Percentiles rank a stretch among this genome's conserved stretches.
These are phyloP conservation scores for Cucurbita ficifolia DNA, from an alignment of 306 rosid species.

Conservation along the genomic window DNA sequence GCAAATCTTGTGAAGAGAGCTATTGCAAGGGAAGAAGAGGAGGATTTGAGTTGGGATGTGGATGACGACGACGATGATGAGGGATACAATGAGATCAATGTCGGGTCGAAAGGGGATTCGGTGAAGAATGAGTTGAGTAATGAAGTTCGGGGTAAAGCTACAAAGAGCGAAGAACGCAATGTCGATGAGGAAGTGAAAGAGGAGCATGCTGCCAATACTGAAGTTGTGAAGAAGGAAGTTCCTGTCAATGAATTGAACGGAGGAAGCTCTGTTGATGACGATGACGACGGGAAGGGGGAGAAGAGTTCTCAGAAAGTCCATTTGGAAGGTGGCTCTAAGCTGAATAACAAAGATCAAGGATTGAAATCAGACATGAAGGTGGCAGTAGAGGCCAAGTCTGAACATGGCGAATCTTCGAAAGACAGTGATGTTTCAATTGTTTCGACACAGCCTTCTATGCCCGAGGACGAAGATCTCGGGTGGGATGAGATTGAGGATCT, in stretches of 20 bases:
- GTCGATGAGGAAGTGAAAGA: neutral
- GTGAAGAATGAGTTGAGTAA: constrained; percentile 14
- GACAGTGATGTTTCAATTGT: constrained; percentile 20
- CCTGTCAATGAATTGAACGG: constrained; percentile 10
- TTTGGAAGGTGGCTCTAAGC: constrained; percentile 20
- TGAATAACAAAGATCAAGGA: constrained; percentile 19
- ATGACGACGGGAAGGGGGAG: neutral
- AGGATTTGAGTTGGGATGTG: constrained; percentile 88
- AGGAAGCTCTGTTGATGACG: neutral
- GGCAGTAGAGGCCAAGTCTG: constrained; percentile 15
- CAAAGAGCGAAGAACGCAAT: neutral
- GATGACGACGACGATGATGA: constrained; percentile 41
- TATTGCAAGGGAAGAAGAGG: constrained; percentile 49
- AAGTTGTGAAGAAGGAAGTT: constrained; percentile 17
- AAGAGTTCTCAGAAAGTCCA: constrained; percentile 4
- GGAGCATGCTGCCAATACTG: constrained; percentile 11
- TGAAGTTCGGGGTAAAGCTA: constrained; percentile 11
- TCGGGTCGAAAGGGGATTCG: constrained; percentile 2
- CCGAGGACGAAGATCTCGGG: constrained; percentile 63
- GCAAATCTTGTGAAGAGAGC: constrained; percentile 54
- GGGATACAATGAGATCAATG: constrained; percentile 12
- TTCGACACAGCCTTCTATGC: constrained; percentile 18
- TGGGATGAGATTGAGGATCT: constrained; percentile 97
- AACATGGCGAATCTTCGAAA: constrained; percentile 21
- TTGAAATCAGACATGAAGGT: neutral